Evolutionary conservation across 2,329 filamentous ascomycete genomes (phyloP).

Genomic region (Penicillium digitatum): DNA sequence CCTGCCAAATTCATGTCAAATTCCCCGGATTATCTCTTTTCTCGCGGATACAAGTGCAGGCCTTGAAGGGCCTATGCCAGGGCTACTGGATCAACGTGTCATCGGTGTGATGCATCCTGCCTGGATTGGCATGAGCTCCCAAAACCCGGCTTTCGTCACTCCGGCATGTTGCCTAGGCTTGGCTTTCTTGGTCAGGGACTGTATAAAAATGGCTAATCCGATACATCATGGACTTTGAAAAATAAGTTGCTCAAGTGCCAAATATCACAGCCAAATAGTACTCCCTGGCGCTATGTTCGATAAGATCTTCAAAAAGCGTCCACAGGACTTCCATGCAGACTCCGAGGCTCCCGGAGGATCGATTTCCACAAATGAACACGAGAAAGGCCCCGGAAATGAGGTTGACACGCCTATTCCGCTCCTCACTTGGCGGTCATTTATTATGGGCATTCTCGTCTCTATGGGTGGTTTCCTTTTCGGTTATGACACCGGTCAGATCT

Average conservation of each 20-base stretch:
- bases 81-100: constrained; percentile 18
- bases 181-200: background rate
- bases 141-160: constrained; percentile 1
- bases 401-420: constrained; percentile 30
- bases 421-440: constrained; percentile 32
- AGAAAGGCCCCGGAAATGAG: constrained; percentile 17
- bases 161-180: background rate
- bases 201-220: constrained; percentile 10
- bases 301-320: constrained; percentile 14
- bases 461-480: constrained; percentile 47
- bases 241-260: background rate
- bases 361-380: constrained; percentile 16
- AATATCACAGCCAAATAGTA: background rate
- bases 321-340: constrained; percentile 12
- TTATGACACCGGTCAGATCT: constrained; percentile 45
- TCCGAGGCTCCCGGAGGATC: constrained; percentile 15
- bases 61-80: background rate
- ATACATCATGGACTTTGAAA: background rate
- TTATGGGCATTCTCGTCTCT: constrained; percentile 40
- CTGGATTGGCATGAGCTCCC: background rate
- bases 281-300: constrained; percentile 14
- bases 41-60: background rate
- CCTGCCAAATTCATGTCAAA: constrained; percentile 6
- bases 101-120: constrained; percentile 10
- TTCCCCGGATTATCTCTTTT: constrained; percentile 17